Conservation (phyloP, 495 filamentous ascomycete genomes). For the Lasiosphaeria hispida region DNA sequence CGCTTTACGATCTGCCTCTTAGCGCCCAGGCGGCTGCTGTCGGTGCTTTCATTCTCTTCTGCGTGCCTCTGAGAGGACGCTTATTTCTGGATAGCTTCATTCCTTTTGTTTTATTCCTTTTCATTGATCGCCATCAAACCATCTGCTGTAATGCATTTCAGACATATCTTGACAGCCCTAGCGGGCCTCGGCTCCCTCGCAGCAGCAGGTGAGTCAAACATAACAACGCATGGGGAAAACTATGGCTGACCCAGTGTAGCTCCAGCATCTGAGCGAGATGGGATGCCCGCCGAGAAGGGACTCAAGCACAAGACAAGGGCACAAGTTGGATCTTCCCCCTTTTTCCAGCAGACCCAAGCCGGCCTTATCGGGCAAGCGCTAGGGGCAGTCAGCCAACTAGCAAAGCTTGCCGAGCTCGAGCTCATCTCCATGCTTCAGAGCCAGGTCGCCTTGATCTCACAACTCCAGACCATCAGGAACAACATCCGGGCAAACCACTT, state of each 20-base stretch:
- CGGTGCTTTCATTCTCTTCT: constrained; percentile 19
- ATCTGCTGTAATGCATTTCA: constrained; percentile 30
- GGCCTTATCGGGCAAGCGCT: constrained; percentile 29
- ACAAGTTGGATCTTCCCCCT: constrained; percentile 20
- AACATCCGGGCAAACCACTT: constrained; percentile 40
- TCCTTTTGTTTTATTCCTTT: neutral
- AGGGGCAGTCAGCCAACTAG: constrained; percentile 30
- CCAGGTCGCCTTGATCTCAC: constrained; percentile 30
- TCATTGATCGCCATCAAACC: neutral
- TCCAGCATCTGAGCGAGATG: constrained; percentile 19
- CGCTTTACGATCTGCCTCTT: constrained; percentile 8
- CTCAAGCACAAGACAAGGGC: constrained; percentile 26
- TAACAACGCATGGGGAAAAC: neutral
- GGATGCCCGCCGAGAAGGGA: constrained; percentile 11
- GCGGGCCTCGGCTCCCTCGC: constrained; percentile 29
- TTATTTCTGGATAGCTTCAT: constrained; percentile 27
- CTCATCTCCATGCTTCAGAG: constrained; percentile 35
- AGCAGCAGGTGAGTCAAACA: constrained; percentile 26
- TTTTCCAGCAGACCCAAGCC: constrained; percentile 30
- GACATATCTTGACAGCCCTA: constrained; percentile 26
- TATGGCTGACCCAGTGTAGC: constrained; percentile 22
- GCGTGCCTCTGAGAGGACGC: constrained; percentile 33
- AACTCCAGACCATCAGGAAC: constrained; percentile 37
- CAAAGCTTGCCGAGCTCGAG: constrained; percentile 32
- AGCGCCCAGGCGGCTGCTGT: constrained; percentile 28